A percentile compares a stretch with the other conserved stretches of the same genome.
Conservation (phyloP, 495 filamentous ascomycete genomes). For the Bacidia rubella region DNA sequence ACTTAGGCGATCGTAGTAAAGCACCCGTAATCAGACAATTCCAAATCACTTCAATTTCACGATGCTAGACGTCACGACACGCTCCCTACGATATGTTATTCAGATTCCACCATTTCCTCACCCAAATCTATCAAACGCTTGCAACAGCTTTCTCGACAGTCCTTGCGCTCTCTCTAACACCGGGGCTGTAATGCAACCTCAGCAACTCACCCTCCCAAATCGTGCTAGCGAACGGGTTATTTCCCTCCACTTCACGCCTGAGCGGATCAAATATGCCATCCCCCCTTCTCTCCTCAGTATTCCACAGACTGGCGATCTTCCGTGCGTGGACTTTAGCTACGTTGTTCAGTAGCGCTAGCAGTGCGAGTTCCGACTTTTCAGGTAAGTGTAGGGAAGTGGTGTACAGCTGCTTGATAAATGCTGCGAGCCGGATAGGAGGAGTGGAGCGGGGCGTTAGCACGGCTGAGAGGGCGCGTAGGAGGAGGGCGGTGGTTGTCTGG, state of each 20-base stretch:
- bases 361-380: conserved; percentile 70
- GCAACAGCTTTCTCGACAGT: conserved; percentile 52
- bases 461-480: conserved; percentile 70
- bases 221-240: conserved; percentile 79
- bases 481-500: conserved; percentile 78
- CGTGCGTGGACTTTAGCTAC: conserved; percentile 58
- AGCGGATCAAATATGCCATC: conserved; percentile 53
- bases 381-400: conserved; percentile 70
- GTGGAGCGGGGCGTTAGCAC: conserved; percentile 58
- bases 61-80: no score
- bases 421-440: conserved; percentile 65
- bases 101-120: no score
- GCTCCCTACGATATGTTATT: no score
- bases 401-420: conserved; percentile 87
- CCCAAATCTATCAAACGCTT: conserved; percentile 4
- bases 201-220: conserved; percentile 91
- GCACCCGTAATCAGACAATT: no score
- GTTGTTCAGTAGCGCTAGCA: conserved; percentile 58
- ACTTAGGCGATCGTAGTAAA: no score
- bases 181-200: conserved; percentile 73
- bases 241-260: conserved; percentile 51
- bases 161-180: conserved; percentile 60
- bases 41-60: no score
- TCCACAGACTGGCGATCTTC: conserved; percentile 61
- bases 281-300: conserved; percentile 80